A percentile compares a stretch with the other conserved stretches of the same genome.
Evolutionary conservation across 768 basidiomycete genomes (phyloP).

Genomic region (Fomitopsis pulvina): DNA sequence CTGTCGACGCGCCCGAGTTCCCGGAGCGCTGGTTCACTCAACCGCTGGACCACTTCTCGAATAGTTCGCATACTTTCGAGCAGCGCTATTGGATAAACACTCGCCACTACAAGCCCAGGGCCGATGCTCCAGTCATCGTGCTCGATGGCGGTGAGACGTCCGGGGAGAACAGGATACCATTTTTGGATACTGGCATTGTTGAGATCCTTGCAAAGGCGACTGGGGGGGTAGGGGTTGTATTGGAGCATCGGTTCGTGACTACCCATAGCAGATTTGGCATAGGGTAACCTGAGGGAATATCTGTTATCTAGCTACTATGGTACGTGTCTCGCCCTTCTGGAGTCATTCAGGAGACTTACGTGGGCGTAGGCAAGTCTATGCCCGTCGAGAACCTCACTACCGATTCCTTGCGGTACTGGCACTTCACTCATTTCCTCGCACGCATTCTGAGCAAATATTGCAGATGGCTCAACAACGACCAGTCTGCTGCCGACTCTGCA

Average conservation of each 20-base stretch:
- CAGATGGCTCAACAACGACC: conserved; percentile 86
- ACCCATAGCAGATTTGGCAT: no score
- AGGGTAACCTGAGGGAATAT: no score
- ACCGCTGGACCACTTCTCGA: conserved; percentile 76
- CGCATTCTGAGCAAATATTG: conserved; percentile 1
- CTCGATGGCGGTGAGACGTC: conserved; percentile 92
- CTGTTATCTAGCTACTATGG: conserved; percentile 9
- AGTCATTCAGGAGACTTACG: neutral
- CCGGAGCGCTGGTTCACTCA: conserved; percentile 70
- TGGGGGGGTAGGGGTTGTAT: conserved; percentile 82
- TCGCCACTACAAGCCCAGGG: conserved; percentile 65
- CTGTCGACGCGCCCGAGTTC: conserved; percentile 30
- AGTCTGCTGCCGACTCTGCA: conserved; percentile 86
- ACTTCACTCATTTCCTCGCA: neutral
- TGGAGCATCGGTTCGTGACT: conserved; percentile 75
- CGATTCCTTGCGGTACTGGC: conserved; percentile 62
- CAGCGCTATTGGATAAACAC: conserved; percentile 94
- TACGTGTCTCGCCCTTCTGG: neutral
- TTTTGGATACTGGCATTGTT: conserved; percentile 55
- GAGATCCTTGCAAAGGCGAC: conserved; percentile 82
- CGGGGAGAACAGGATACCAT: conserved; percentile 55
- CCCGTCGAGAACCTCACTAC: conserved; percentile 76
- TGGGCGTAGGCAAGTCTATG: conserved; percentile 54
- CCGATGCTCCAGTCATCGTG: conserved; percentile 79
- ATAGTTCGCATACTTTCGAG: conserved; percentile 54